Percentiles rank a stretch among this genome's conserved stretches.
Conservation (phyloP, 2,329 filamentous ascomycete species). For the Exophiala dermatitidis region DNA sequence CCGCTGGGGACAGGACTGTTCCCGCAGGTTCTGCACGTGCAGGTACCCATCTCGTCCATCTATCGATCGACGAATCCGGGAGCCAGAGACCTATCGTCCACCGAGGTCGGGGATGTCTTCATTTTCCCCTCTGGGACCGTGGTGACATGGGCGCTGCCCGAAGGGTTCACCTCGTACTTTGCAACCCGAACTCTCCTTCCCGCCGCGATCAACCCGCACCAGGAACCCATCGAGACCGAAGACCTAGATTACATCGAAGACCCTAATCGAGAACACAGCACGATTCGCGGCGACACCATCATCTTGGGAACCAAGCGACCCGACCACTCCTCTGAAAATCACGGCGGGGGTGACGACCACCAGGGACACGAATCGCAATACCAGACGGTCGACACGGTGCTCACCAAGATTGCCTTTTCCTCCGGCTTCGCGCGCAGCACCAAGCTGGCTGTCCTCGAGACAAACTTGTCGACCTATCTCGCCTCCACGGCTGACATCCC, state of each 20-base stretch:
- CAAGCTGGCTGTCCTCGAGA: constrained; percentile 87
- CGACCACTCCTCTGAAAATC: constrained; percentile 5
- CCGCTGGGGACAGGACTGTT: constrained; percentile 55
- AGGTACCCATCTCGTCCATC: constrained; percentile 42
- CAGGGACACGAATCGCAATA: constrained; percentile 27
- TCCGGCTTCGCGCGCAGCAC: constrained; percentile 87
- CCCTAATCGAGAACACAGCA: constrained; percentile 61
- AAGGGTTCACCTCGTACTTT: constrained; percentile 62
- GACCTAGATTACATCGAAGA: constrained; percentile 84
- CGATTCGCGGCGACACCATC: constrained; percentile 80
- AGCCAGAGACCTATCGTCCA: constrained; percentile 34
- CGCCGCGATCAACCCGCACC: constrained; percentile 68
- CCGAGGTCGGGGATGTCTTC: constrained; percentile 72
- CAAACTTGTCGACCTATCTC: constrained; percentile 73
- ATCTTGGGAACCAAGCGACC: constrained; percentile 67
- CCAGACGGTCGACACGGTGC: constrained; percentile 51
- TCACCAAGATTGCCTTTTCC: constrained; percentile 94
- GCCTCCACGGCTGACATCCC: constrained; percentile 78
- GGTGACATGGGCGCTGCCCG: constrained; percentile 81
- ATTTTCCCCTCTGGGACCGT: constrained; percentile 92
- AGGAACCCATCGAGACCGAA: constrained; percentile 70
- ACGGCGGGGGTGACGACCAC: neutral
- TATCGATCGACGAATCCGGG: constrained; percentile 39
- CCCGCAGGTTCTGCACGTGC: constrained; percentile 59
- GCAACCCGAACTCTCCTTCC: constrained; percentile 65